phyloP scores from a whole-genome alignment of 306 rosid genomes.

The Acacia melanoxylon region DNA sequence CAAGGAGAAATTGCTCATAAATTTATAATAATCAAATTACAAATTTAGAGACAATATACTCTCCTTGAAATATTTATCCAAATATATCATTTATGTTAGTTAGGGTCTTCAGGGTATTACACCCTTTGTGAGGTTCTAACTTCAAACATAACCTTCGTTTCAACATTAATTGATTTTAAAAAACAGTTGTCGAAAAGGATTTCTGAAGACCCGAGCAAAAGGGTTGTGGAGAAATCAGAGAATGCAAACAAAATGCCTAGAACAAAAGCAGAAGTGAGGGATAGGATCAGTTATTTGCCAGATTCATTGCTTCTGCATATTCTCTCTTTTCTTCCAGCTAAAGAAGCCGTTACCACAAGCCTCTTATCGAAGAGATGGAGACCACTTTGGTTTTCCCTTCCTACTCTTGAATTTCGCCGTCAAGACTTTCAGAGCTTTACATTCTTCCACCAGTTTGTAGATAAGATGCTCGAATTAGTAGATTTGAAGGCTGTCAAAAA shows the following conservation, averaged over 20 bases:
- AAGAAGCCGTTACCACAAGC: slow-evolving; percentile 23
- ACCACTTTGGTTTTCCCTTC: slow-evolving; percentile 17
- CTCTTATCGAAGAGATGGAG: slow-evolving; percentile 37
- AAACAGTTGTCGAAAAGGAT: not conserved
- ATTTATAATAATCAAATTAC: too few relatives aligned
- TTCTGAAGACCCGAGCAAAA: not conserved
- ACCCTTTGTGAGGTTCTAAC: not conserved
- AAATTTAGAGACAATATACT: too few relatives aligned
- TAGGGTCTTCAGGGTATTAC: too few relatives aligned
- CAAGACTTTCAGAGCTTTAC: too few relatives aligned
- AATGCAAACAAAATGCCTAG: not conserved
- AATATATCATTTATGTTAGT: too few relatives aligned
- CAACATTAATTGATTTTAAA: too few relatives aligned
- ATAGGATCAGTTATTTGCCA: slow-evolving; percentile 22
- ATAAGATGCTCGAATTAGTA: not conserved
- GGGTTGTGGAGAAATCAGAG: not conserved
- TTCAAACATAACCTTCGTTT: too few relatives aligned
- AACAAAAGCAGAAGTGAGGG: not conserved
- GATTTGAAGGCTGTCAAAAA: not conserved
- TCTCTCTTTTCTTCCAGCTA: slow-evolving; percentile 18
- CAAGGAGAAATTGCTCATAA: too few relatives aligned
- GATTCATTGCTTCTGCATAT: slow-evolving; percentile 3
- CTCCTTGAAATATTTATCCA: too few relatives aligned
- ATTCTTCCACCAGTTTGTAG: not conserved
- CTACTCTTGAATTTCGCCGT: not conserved